Base-by-base conservation (phyloP, 129 eudicot species). In the Rutidosis leptorrhynchoides region DNA sequence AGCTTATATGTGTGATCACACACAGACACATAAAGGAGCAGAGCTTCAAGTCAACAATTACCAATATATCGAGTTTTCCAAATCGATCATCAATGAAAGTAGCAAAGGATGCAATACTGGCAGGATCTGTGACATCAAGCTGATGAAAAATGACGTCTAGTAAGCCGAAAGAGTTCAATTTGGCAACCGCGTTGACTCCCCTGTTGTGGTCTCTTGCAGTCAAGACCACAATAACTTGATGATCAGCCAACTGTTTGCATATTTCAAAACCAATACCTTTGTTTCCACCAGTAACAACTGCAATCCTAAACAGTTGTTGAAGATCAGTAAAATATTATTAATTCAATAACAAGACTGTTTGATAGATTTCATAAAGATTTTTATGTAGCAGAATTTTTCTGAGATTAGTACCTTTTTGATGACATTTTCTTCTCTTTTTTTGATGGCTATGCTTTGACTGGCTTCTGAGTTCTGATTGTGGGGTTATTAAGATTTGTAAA, bases 281-380 rank as follows among this genome's bases (percentile, higher is more conserved):
- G 81, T 80, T 80, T 26, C 78, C 78, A 43, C 84, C 84, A 15
- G 81, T 80, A 24, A 79, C 79, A 67, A 79, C 73, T 10, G 79
- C 83, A 25, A 74, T 52, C 68, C 79, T 79, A 26, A 24, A 55
- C 49, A 76, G 58, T 21, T 45, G 58, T 21, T 45, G 42, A 52
- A 9, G 42, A 58, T 45, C 67, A 27, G 29, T 16, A 32, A 25
- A 25, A 51, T 46, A 14, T 28, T 6, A 2, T 29, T 15, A 32
- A 20, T 25, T 62, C 7, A 19, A 22, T 21, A 48, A 9, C 14
- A n/a, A 32, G 26, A 48, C 30, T 49, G n/a, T 56, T 25, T 3
- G 43, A 16, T 33, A 6, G 24, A 40, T 24, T 26, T 16, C 23
- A 46, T 46, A n/a, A 46, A 43, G 16, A 12, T 43, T 48, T 46